Evolutionary conservation across 2,329 filamentous ascomycete species (phyloP).

Genomic region (Macrophomina pseudophaseolina): DNA sequence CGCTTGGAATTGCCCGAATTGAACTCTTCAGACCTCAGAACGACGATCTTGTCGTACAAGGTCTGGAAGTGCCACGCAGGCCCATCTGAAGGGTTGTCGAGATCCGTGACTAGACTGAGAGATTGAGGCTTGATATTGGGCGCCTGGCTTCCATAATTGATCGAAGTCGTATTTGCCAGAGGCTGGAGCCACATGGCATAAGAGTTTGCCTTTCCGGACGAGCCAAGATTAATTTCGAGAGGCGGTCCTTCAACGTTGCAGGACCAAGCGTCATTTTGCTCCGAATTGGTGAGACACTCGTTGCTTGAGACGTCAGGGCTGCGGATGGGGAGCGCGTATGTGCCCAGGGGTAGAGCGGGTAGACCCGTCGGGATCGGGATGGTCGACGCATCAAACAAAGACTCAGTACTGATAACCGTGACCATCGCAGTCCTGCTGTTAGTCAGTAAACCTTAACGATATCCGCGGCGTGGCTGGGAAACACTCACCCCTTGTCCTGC

Average conservation of each 20-base stretch:
- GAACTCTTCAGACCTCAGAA: constrained; percentile 52
- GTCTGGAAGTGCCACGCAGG: constrained; percentile 69
- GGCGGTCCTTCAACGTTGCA: constrained; percentile 43
- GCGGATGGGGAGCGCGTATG: constrained; percentile 54
- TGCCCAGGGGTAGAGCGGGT: constrained; percentile 56
- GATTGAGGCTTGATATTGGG: constrained; percentile 56
- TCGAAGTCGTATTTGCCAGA: constrained; percentile 44
- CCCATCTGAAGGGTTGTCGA: constrained; percentile 60
- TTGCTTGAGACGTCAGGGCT: constrained; percentile 54
- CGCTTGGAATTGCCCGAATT: constrained; percentile 32
- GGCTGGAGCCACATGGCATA: constrained; percentile 33
- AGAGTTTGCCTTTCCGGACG: background rate
- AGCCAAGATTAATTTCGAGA: constrained; percentile 13
- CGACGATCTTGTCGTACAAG: constrained; percentile 68
- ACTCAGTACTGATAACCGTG: constrained; percentile 43
- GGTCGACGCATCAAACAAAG: constrained; percentile 57
- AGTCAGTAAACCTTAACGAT: background rate
- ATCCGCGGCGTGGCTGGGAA: background rate
- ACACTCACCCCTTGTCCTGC: constrained; percentile 35
- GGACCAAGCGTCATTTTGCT: constrained; percentile 57
- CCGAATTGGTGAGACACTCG: constrained; percentile 53
- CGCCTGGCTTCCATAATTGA: constrained; percentile 67
- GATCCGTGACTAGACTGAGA: constrained; percentile 62
- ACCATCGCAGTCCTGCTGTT: constrained; percentile 14
- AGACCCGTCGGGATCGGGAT: constrained; percentile 53